These are phyloP conservation scores for Babesia ovata DNA, from an alignment of 169 alveolate genomes.

Conservation along the genomic window DNA sequence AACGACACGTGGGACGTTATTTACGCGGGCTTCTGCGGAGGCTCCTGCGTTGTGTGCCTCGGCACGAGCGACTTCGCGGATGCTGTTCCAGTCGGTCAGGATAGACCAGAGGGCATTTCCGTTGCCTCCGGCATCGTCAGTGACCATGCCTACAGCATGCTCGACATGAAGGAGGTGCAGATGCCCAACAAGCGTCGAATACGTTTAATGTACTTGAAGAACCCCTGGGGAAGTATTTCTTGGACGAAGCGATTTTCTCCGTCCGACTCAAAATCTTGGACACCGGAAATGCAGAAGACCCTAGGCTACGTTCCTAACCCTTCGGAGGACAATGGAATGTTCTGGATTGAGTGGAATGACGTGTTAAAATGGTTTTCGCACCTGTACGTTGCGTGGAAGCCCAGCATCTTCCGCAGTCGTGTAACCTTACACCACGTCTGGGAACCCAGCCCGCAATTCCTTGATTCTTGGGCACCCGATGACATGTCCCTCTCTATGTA, in stretches of 20 bases:
- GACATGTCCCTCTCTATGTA: constrained; percentile 82
- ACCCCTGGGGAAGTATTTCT: constrained; percentile 92
- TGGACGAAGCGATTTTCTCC: constrained; percentile 87
- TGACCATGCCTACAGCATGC: constrained; percentile 86
- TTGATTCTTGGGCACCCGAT: constrained; percentile 74
- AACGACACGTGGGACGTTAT: constrained; percentile 71
- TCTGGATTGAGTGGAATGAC: constrained; percentile 90
- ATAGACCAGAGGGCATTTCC: constrained; percentile 81
- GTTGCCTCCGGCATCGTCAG: constrained; percentile 78
- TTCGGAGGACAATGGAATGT: constrained; percentile 80
- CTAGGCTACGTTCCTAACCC: constrained; percentile 36
- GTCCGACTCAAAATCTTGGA: constrained; percentile 63
- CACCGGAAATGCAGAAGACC: constrained; percentile 8
- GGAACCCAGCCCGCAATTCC: constrained; percentile 69
- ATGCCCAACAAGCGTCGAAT: constrained; percentile 39
- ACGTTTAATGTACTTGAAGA: constrained; percentile 83
- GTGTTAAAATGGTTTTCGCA: constrained; percentile 86
- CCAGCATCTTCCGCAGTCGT: constrained; percentile 72
- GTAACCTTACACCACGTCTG: constrained; percentile 77
- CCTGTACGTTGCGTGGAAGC: constrained; percentile 86
- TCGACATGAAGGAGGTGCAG: constrained; percentile 73
- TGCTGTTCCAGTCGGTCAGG: constrained; percentile 75
- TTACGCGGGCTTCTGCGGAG: constrained; percentile 74
- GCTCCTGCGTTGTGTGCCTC: constrained; percentile 80
- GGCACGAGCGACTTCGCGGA: constrained; percentile 80